These are phyloP conservation scores for Neonectria hederae DNA, from an alignment of 2,329 filamentous ascomycete genomes.

Conservation along the genomic window DNA sequence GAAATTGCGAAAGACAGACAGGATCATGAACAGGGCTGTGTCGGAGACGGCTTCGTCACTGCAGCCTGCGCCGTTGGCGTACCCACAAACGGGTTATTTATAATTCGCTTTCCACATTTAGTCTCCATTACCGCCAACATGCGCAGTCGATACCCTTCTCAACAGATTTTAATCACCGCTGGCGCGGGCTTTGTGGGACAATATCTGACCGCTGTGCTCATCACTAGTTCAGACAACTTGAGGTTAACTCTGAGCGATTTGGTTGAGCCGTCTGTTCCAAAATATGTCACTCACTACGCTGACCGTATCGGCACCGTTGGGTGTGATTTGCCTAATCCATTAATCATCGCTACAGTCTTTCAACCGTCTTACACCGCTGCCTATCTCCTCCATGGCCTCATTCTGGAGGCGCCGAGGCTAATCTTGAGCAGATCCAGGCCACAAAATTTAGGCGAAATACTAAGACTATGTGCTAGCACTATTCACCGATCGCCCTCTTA, in stretches of 20 bases:
- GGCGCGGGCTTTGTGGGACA: conserved; percentile 71
- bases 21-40: conserved; percentile 53
- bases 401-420: conserved; percentile 69
- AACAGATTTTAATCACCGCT: conserved; percentile 66
- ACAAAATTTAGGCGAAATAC: too few species aligned
- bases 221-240: conserved; percentile 47
- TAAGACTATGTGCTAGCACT: too few species aligned
- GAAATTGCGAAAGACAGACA: conserved; percentile 61
- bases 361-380: conserved; percentile 52
- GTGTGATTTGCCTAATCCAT: conserved; percentile 48
- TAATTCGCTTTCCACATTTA: not conserved
- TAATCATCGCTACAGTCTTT: conserved; percentile 42
- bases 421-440: too few species aligned
- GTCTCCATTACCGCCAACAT: not conserved
- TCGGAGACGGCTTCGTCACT: conserved; percentile 56
- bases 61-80: conserved; percentile 54
- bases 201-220: conserved; percentile 63
- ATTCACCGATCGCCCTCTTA: too few species aligned
- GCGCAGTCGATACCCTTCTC: not conserved
- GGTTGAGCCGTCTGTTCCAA: conserved; percentile 58
- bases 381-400: conserved; percentile 70
- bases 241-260: conserved; percentile 66
- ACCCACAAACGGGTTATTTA: conserved; percentile 48
- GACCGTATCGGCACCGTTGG: conserved; percentile 41
- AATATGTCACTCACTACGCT: conserved; percentile 42